Conservation (phyloP, 768 basidiomycete genomes). For the Scleroderma citrinum region DNA sequence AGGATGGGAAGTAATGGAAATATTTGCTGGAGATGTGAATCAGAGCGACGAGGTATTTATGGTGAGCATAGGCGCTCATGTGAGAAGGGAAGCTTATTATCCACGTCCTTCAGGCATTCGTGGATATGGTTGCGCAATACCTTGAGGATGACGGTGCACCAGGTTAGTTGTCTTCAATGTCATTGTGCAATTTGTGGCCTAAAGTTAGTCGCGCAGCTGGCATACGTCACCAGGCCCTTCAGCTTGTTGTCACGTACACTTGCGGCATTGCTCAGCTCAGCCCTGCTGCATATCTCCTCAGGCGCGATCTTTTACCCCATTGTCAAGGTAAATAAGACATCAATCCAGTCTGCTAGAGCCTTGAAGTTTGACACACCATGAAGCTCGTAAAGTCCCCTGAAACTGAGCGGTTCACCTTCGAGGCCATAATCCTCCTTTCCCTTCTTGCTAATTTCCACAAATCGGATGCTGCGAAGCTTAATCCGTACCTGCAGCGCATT, state of each 20-base stretch:
- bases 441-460: constrained; percentile 68
- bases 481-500: constrained; percentile 56
- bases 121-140: constrained; percentile 40
- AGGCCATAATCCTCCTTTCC: constrained; percentile 53
- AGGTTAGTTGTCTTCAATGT: constrained; percentile 29
- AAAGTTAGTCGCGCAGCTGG: constrained; percentile 29
- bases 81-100: background rate
- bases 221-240: constrained; percentile 49
- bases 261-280: constrained; percentile 59
- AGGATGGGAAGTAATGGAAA: constrained; percentile 71
- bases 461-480: constrained; percentile 63
- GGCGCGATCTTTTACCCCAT: constrained; percentile 56
- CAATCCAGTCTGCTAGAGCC: background rate
- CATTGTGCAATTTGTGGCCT: background rate
- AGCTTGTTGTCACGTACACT: constrained; percentile 52
- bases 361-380: background rate
- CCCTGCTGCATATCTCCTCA: constrained; percentile 66
- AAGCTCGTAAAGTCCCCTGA: constrained; percentile 54
- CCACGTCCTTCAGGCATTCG: constrained; percentile 41
- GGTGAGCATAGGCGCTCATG: constrained; percentile 22
- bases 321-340: constrained; percentile 33
- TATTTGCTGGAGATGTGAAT: constrained; percentile 55
- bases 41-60: constrained; percentile 56
- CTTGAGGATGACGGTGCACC: constrained; percentile 42
- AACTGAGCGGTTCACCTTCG: constrained; percentile 52